These are phyloP conservation scores for Rhodofomes roseus DNA, from an alignment of 1,284 basidiomycete species.

Conservation along the genomic window DNA sequence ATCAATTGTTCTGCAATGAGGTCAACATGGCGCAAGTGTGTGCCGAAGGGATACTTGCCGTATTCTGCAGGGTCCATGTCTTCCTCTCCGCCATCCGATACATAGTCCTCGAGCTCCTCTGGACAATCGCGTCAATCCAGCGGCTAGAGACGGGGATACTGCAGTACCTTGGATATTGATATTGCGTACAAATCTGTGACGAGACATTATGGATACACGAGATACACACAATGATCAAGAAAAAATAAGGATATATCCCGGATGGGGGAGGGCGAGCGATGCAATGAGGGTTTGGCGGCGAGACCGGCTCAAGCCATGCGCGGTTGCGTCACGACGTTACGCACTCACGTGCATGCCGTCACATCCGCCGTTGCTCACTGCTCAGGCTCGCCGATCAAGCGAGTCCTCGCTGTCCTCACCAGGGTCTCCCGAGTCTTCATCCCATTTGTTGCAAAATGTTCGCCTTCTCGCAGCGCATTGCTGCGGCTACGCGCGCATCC, in stretches of 20 bases:
- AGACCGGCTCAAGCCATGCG: not conserved
- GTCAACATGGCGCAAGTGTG: not conserved
- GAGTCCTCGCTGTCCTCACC: not conserved
- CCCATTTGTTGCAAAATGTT: not conserved
- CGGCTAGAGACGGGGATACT: not conserved
- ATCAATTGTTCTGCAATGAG: slow-evolving; percentile 63
- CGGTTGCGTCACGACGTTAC: not conserved
- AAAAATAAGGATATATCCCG: slow-evolving; percentile 8
- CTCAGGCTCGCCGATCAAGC: not conserved
- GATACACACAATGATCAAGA: not conserved
- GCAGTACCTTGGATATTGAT: slow-evolving; percentile 78
- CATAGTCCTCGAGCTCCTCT: slow-evolving; percentile 75
- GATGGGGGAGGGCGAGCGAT: not conserved
- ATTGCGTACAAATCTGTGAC: slow-evolving; percentile 90
- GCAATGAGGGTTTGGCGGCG: not conserved
- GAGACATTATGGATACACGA: slow-evolving; percentile 53
- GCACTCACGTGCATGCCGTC: not conserved
- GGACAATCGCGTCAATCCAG: slow-evolving; percentile 3
- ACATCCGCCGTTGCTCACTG: slow-evolving; percentile 3
- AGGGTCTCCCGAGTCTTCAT: not conserved
- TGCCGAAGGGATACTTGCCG: slow-evolving; percentile 37
- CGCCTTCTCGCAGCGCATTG: not conserved
- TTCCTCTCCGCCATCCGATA: slow-evolving; percentile 68
- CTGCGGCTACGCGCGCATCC: not conserved
- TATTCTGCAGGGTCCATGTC: slow-evolving; percentile 69